Conservation (phyloP, 768 basidiomycete species). For the Lactarius hengduanensis region DNA sequence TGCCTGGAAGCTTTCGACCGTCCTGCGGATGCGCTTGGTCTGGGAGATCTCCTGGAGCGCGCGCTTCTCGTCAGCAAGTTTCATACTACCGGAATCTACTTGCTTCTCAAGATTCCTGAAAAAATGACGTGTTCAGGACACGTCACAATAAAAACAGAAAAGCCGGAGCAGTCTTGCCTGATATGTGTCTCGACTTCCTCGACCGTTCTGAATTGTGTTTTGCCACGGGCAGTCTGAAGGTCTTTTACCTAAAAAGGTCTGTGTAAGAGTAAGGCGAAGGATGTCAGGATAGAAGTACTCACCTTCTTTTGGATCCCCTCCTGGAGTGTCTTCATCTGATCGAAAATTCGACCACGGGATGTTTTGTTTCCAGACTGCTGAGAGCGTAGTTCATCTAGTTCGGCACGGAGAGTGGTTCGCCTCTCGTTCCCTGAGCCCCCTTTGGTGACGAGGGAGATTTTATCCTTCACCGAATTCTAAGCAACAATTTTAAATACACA, state of each 20-base stretch:
- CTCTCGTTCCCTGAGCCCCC: conserved; percentile 67
- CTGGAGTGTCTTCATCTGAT: conserved; percentile 76
- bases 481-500: conserved; percentile 30
- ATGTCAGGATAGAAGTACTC: conserved; percentile 6
- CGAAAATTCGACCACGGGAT: conserved; percentile 65
- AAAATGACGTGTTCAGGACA: conserved; percentile 17
- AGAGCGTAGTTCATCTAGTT: conserved; percentile 75
- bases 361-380: conserved; percentile 78
- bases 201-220: conserved; percentile 75
- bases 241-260: conserved; percentile 68
- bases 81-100: conserved; percentile 89
- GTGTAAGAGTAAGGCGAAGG: conserved; percentile 7
- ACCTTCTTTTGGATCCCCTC: conserved; percentile 85
- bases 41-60: conserved; percentile 86
- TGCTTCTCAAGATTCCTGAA: conserved; percentile 79
- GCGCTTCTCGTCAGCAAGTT: conserved; percentile 93
- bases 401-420: conserved; percentile 66
- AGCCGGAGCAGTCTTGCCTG: conserved; percentile 51
- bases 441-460: conserved; percentile 64
- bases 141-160: conserved; percentile 13
- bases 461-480: conserved; percentile 71
- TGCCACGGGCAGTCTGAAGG: conserved; percentile 75
- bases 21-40: conserved; percentile 65
- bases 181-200: conserved; percentile 87
- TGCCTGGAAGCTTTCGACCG: conserved; percentile 77